Base-by-base conservation (phyloP, 2,329 filamentous ascomycete genomes). In the Pseudocercospora fuligena region DNA sequence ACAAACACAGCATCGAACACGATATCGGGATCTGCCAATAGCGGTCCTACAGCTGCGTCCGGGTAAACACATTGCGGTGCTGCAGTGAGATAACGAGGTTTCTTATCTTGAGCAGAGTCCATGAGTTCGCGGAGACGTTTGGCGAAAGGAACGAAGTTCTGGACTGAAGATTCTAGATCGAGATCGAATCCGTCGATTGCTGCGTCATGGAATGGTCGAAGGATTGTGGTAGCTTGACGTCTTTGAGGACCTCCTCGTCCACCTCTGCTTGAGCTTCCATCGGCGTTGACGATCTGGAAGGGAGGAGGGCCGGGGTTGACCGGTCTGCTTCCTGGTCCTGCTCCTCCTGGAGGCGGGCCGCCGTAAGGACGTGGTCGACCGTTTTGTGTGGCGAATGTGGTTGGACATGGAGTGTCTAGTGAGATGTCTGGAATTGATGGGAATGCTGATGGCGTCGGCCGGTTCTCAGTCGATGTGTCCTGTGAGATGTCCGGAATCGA, bases 131-230 rank as follows among this genome's bases (percentile, higher is more conserved):
- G 76, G 1, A 82, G 72, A 5, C 73, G 73, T n/a, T 63, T 63
- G 16, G 74, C 78, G 43, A 81, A 76, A 49, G 71, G 92, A 79
- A 78, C 85, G 79, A 90, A 87, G 79, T 91, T 89, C 57, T 78
- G 78, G 14, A 86, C 84, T 2, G 78, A 77, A 4, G 86, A 82
- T 79, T 93, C 90, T 68, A 93, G 89, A 76, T 93, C 91, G 69
- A 93, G 88, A 78, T 93, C 91, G 76, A 93, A 92, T 4, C 91
- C 91, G 76, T 93, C 90, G 49, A 93, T 80, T 3, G 87, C 82
- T 9, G 88, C 86, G 12, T 80, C 78, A 62, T 89, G 89, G 75
- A 93, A 93, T 1, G 91, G 91, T 8, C 91, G 87, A 64, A 86
- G 82, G 7, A 80, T 80, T 5, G 43, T 21, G 40, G 43, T 6